These are phyloP conservation scores for Boechera stricta DNA, from an alignment of 345 rosid genomes.

Conservation along the genomic window DNA sequence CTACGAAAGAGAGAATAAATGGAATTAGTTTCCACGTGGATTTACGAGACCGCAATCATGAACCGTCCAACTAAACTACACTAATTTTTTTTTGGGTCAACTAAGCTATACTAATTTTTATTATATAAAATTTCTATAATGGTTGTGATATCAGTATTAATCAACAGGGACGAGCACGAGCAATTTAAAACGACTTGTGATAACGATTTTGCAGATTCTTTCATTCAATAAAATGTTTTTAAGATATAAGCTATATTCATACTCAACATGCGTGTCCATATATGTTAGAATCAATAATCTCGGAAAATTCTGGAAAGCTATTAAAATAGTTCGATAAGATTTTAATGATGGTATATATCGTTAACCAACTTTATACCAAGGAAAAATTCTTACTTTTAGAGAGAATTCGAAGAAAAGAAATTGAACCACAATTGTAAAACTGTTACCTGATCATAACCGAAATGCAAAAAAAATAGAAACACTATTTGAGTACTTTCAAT, in stretches of 20 bases:
- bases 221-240: not conserved
- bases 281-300: not conserved
- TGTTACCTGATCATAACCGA: not conserved
- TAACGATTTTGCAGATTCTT: not conserved
- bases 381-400: not conserved
- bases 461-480: not conserved
- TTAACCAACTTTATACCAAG: not conserved
- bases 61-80: not conserved
- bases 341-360: not conserved
- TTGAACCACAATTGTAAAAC: not conserved
- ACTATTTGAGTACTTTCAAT: not conserved
- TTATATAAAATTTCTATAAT: not conserved
- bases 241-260: not conserved
- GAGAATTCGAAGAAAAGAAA: not conserved
- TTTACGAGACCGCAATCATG: slow-evolving; percentile 4
- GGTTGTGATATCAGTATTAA: slow-evolving; percentile 1
- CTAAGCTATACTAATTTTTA: not conserved
- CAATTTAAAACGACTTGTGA: not conserved
- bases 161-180: slow-evolving; percentile 4
- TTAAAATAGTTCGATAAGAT: slow-evolving; percentile 11
- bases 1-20: slow-evolving; percentile 12
- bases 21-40: slow-evolving; percentile 32
- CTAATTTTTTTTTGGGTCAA: not conserved
- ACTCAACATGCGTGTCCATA: slow-evolving; percentile 1
- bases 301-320: not conserved